Conservation (phyloP, 202 grass and related monocot species). For the Elaeis oleifera region DNA sequence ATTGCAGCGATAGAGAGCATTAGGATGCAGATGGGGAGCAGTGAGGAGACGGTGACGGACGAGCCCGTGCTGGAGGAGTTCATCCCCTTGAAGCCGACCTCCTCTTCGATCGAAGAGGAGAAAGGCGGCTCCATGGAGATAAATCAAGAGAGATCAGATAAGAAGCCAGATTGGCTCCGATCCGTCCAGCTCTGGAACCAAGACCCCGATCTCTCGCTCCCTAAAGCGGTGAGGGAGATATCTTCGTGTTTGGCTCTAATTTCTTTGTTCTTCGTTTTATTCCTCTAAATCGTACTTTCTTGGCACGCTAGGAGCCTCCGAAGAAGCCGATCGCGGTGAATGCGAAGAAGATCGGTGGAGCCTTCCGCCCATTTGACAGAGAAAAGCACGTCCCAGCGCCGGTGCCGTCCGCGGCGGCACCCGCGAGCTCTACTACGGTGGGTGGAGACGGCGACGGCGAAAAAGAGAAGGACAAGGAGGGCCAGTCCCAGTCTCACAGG, state of each 20-base stretch:
- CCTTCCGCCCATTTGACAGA: conserved; percentile 76
- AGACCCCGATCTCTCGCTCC: background rate
- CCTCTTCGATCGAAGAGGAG: conserved; percentile 37
- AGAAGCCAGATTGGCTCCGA: conserved; percentile 63
- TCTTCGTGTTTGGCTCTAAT: no score
- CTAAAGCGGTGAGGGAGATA: no score
- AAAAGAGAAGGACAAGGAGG: conserved; percentile 22
- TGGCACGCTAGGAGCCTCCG: conserved; percentile 29
- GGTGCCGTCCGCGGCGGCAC: conserved; percentile 33
- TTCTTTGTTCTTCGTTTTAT: no score
- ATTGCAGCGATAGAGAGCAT: conserved; percentile 62
- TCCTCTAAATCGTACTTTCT: no score
- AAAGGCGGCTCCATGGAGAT: conserved; percentile 19
- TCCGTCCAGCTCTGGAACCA: conserved; percentile 76
- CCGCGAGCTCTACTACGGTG: conserved; percentile 28
- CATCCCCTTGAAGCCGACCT: conserved; percentile 73
- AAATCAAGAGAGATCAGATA: conserved; percentile 18
- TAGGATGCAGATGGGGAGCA: conserved; percentile 37
- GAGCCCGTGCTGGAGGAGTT: conserved; percentile 83
- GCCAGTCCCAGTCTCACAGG: conserved; percentile 34
- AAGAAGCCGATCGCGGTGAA: conserved; percentile 54
- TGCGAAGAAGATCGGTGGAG: conserved; percentile 33
- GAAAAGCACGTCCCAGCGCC: conserved; percentile 36
- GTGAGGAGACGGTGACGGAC: conserved; percentile 47
- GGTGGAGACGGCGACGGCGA: conserved; percentile 20